Evolutionary conservation across 2,329 filamentous ascomycete genomes (phyloP).

Genomic region (Fusarium metavorans): DNA sequence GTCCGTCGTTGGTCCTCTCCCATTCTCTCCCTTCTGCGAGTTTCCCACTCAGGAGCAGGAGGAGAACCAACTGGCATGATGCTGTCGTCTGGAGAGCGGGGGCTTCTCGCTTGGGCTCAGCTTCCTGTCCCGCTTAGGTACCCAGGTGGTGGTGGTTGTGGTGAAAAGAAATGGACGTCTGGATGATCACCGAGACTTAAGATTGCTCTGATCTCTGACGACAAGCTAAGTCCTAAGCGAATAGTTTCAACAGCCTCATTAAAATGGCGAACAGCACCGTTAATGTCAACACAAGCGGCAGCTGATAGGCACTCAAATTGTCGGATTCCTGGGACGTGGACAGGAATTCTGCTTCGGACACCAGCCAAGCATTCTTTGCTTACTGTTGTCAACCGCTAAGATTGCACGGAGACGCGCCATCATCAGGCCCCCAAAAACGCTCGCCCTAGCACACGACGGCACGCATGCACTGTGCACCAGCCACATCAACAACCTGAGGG

Average conservation of each 20-base stretch:
- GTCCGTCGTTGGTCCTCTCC: neutral
- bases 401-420: neutral
- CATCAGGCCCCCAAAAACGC: slow-evolving; percentile 1
- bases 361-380: neutral
- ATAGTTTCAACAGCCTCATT: neutral
- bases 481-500: slow-evolving; percentile 30
- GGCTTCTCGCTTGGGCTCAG: neutral
- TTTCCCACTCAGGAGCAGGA: slow-evolving; percentile 1
- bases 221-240: neutral
- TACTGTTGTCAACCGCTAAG: neutral
- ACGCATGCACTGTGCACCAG: slow-evolving; percentile 36
- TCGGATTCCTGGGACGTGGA: neutral
- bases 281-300: neutral
- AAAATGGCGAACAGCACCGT: neutral
- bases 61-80: slow-evolving; percentile 3
- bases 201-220: slow-evolving; percentile 1
- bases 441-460: neutral
- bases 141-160: neutral
- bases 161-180: neutral
- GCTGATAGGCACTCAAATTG: neutral
- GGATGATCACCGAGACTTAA: neutral
- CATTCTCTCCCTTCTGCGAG: neutral
- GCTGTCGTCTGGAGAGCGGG: slow-evolving; percentile 1
- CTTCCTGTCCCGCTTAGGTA: neutral
- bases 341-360: neutral